These are phyloP conservation scores for Talaromyces atroroseus DNA, from an alignment of 2,329 filamentous ascomycete species.

Conservation along the genomic window DNA sequence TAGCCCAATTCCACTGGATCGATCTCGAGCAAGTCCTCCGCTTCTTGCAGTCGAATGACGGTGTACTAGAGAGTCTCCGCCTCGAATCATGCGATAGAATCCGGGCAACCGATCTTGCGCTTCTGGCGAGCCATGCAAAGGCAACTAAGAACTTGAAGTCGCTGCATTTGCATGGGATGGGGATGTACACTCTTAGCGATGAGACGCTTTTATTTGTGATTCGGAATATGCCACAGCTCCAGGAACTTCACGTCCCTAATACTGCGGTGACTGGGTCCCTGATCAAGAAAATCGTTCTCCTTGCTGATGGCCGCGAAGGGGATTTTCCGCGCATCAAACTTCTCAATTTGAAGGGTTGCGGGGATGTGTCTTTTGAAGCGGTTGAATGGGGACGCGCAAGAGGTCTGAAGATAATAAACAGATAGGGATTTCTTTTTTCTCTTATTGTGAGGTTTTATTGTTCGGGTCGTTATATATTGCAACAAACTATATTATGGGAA, in stretches of 20 bases:
- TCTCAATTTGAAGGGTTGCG: constrained; percentile 24
- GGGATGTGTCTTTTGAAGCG: constrained; percentile 29
- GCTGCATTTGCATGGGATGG: constrained; percentile 22
- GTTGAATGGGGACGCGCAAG: constrained; percentile 26
- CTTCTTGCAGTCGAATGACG: not conserved
- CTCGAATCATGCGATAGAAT: not conserved
- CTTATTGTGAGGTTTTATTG: not conserved
- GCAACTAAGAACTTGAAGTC: constrained; percentile 20
- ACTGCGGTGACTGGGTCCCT: constrained; percentile 31
- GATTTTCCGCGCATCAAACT: constrained; percentile 19
- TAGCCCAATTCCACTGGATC: constrained; percentile 12
- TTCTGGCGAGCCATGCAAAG: not conserved
- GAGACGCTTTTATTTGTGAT: constrained; percentile 17
- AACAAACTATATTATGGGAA: not conserved
- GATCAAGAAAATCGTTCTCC: constrained; percentile 29
- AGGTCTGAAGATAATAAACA: constrained; percentile 16
- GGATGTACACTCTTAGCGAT: constrained; percentile 24
- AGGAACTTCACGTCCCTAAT: constrained; percentile 28
- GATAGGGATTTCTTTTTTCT: not conserved
- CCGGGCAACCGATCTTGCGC: not conserved
- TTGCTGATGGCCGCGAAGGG: not conserved
- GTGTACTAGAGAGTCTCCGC: constrained; percentile 3
- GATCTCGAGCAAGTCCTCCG: not conserved
- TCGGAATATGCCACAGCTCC: constrained; percentile 23
- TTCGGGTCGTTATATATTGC: not conserved